Base-by-base conservation (phyloP, 305 asterid species). In the Caryopteris hybrid region DNA sequence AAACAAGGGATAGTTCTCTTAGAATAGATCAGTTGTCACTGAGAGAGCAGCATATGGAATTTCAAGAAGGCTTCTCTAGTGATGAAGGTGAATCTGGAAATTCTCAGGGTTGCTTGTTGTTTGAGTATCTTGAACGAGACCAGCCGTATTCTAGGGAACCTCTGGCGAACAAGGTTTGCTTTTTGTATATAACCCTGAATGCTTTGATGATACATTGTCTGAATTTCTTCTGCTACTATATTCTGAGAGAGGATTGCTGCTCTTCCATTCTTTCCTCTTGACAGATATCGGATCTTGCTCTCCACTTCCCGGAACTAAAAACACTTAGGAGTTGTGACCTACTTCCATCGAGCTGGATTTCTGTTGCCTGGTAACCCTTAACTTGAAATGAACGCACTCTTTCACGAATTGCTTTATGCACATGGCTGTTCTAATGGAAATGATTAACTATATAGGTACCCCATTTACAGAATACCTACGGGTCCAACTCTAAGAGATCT, bases 1-100 rank as follows among this genome's bases (percentile, higher is more conserved):
- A 39, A 16, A 54, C 65, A 43, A 59, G 57, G 22, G 57, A 66
- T 17, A 29, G 20, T 65, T 71, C 71, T 60, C 72, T 64, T 50
- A 60, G 79, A 54, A 66, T 77, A 33, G 79, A 81, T 43, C 60
- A 60, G 27, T 27, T 79, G 76, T 74, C 84, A 0, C 45, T 66
- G 54, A 78, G 83, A 64, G 87, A 80, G 52, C 84, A 84, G 59
- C 85, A 79, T 41, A 58, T 66, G 75, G 68, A 83, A 43, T 83
- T 78, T 69, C 96, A 85, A 69, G 97, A 91, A 78, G 89, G 92
- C 20, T 91, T 80, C 76, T 91, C 96, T 41, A 94, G 99, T 4
- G 98, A 91, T 53, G 99, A 94, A 70, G 84, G 99, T 69, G 98
- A 94, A 74, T 68, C 89, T 69, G 89, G 91, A 52, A 84, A 74